phyloP scores from a whole-genome alignment of 2,329 filamentous ascomycete genomes.

The Clarireedia hainanense region DNA sequence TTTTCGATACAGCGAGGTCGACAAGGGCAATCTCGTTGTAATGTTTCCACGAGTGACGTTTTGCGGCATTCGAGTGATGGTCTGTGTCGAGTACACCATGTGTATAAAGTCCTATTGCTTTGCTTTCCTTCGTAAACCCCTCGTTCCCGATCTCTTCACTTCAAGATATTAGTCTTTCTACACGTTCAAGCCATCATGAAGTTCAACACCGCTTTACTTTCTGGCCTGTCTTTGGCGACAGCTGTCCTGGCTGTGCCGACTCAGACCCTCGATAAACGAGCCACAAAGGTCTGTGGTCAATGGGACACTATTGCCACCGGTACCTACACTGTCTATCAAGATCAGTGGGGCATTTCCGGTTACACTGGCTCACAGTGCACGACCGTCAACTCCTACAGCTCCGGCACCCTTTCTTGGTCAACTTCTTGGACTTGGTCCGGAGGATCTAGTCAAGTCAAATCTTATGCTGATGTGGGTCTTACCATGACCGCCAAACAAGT shows the following conservation, averaged over 20 bases:
- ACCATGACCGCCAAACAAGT: slow-evolving; percentile 32
- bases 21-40: too few relatives aligned
- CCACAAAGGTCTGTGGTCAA: slow-evolving; percentile 23
- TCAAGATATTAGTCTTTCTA: background rate
- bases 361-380: slow-evolving; percentile 30
- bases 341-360: slow-evolving; percentile 16
- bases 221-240: slow-evolving; percentile 5
- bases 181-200: slow-evolving; percentile 10
- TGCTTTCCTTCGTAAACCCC: background rate
- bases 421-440: slow-evolving; percentile 35
- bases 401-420: slow-evolving; percentile 32
- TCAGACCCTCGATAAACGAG: slow-evolving; percentile 30
- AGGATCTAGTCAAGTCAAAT: slow-evolving; percentile 32
- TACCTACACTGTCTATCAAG: slow-evolving; percentile 34
- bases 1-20: background rate
- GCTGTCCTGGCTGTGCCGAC: slow-evolving; percentile 12
- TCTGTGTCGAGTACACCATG: background rate
- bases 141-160: background rate
- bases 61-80: background rate
- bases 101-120: background rate
- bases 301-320: slow-evolving; percentile 23
- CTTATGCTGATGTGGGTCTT: slow-evolving; percentile 34
- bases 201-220: slow-evolving; percentile 9
- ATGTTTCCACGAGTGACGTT: background rate
- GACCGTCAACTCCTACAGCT: slow-evolving; percentile 30